Base-by-base conservation (phyloP, 352 stramenopile genomes). In the Pythium volutum region DNA sequence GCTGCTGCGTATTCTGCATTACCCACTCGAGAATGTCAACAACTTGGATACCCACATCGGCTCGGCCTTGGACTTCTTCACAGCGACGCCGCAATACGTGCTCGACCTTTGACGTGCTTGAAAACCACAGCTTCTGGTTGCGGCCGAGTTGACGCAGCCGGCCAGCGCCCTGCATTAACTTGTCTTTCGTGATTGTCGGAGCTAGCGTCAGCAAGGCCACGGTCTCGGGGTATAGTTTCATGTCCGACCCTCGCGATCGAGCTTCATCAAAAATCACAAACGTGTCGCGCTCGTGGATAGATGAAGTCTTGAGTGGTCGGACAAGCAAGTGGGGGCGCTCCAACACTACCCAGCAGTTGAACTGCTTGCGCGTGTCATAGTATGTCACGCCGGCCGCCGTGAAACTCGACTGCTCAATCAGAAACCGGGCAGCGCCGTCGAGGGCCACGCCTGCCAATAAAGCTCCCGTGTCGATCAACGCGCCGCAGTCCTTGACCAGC, bases 221-320 rank as follows among this genome's bases (percentile, higher is more conserved):
- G 5, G 85, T 82, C 10, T 93, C 46, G 12, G 58, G 15, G 16
- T 66, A 58, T 2, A 97, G 64, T 62, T 97, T 96, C 76, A 98
- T 86, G 64, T 97, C 90, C 0, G 89, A 85, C 1, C 89, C 90
- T 46, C 89, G 74, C 42, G 88, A 93, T 1, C 87, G 84, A 10
- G 87, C 84, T 49, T 98, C 89, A 64, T 97, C 90, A 67, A 97
- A 97, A 46, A 97, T 84, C 20, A 91, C 87, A 70, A 97, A 97
- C 7, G 87, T 84, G 43, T 96, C 80, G 15, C 77, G 64, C 46
- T 96, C 89, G 0, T 65, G 62, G 26, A 97, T 76, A 1, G 87
- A 71, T 8, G 87, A 89, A 8, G 74, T 74, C 47, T 84, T 81
- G 45, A 93, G 70, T 6, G 70, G 61, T 4, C 71, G 66, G 5